phyloP scores from a whole-genome alignment of 345 rosid genomes.

The Angophora floribunda region DNA sequence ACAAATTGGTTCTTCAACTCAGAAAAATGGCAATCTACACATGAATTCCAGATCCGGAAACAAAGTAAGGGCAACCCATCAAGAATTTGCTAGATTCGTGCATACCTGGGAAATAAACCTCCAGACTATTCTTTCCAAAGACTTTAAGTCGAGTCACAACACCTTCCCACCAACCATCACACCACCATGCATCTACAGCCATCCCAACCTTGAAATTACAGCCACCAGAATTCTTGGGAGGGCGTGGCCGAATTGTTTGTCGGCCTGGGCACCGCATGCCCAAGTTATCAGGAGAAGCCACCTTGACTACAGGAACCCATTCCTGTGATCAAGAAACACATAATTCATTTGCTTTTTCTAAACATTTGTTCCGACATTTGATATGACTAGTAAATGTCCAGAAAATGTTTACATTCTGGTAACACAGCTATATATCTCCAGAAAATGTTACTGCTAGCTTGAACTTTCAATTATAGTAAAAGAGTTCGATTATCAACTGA shows the following conservation, averaged over 20 bases:
- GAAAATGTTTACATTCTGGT: background rate
- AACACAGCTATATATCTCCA: background rate
- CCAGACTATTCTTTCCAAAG: slow-evolving; percentile 4
- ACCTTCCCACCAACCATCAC: slow-evolving; percentile 56
- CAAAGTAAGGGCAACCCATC: background rate
- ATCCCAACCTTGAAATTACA: slow-evolving; percentile 13
- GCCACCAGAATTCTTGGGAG: slow-evolving; percentile 3
- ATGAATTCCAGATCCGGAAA: background rate
- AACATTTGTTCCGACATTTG: background rate
- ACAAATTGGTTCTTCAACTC: background rate
- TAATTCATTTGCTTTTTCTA: background rate
- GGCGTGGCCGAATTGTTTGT: slow-evolving; percentile 25
- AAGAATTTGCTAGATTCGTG: background rate
- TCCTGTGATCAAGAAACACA: slow-evolving; percentile 15
- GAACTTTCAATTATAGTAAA: background rate
- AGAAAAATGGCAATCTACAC: background rate
- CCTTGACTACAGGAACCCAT: slow-evolving; percentile 25
- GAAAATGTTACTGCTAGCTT: background rate
- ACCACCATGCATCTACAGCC: slow-evolving; percentile 42
- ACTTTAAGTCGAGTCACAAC: slow-evolving; percentile 6
- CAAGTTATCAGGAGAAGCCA: slow-evolving; percentile 30
- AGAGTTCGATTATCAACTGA: background rate
- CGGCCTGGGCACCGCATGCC: slow-evolving; percentile 37
- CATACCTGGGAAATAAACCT: slow-evolving; percentile 38
- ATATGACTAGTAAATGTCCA: background rate